These are phyloP conservation scores for Ephemerocybe angulata DNA, from an alignment of 768 basidiomycete genomes.

Conservation along the genomic window DNA sequence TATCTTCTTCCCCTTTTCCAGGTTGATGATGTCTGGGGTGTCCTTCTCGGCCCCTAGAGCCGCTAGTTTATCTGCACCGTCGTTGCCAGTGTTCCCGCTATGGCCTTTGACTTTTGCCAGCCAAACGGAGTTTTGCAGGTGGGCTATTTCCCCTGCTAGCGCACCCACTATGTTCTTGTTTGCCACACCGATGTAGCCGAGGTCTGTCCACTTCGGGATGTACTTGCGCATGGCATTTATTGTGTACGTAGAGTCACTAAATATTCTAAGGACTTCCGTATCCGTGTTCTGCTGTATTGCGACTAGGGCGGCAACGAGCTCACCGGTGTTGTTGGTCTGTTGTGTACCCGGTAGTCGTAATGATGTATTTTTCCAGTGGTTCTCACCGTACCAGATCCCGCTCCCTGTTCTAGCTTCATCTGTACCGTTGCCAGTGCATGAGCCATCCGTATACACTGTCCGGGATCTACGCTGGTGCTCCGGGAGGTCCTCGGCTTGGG, in stretches of 20 bases:
- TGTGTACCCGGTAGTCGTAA: conserved; percentile 9
- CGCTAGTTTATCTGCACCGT: conserved; percentile 13
- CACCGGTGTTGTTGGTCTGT: conserved; percentile 18
- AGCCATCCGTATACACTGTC: conserved; percentile 10
- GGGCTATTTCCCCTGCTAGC: neutral
- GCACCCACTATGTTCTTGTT: neutral
- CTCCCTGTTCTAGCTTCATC: conserved; percentile 11
- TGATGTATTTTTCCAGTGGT: conserved; percentile 11
- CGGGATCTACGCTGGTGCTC: neutral
- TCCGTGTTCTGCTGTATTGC: neutral
- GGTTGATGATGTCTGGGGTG: neutral
- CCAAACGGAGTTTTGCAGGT: neutral
- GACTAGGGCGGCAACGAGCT: conserved; percentile 11
- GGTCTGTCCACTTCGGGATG: conserved; percentile 10
- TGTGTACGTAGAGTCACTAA: conserved; percentile 14
- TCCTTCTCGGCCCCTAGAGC: conserved; percentile 2
- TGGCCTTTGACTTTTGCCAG: conserved; percentile 16
- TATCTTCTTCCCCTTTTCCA: neutral
- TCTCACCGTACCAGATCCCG: conserved; percentile 15
- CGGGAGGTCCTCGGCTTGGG: conserved; percentile 12
- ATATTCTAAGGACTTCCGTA: neutral
- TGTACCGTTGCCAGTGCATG: conserved; percentile 6
- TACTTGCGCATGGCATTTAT: conserved; percentile 13
- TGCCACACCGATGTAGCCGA: conserved; percentile 13
- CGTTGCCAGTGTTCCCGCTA: conserved; percentile 9